Percentiles rank a stretch among this genome's conserved stretches.
Conservation (phyloP, 192 early-diverging fungal genomes). For the Coemansia sp. region DNA sequence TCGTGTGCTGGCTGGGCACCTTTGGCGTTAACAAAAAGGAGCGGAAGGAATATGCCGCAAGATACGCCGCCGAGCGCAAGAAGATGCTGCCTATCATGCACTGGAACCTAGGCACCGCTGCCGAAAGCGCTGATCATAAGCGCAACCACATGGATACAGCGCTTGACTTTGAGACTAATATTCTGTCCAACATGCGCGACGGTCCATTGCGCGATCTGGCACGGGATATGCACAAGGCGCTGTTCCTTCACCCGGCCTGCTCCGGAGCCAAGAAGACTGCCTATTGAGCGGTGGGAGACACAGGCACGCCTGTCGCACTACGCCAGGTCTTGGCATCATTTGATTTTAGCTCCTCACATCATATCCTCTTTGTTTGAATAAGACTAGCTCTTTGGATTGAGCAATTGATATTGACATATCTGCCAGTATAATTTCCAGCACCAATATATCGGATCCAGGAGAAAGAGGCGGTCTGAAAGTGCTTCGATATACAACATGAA, state of each 20-base stretch:
- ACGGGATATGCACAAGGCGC: background rate
- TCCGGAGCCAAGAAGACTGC: constrained; percentile 1
- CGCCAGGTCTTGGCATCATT: too few relatives aligned
- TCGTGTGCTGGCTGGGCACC: constrained; percentile 8
- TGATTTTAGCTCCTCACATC: too few relatives aligned
- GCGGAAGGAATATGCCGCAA: background rate
- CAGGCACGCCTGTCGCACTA: too few relatives aligned
- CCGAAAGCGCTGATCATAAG: background rate
- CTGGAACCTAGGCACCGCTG: background rate
- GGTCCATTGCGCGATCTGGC: background rate
- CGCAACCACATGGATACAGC: background rate
- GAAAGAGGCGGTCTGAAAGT: too few relatives aligned
- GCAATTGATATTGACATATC: too few relatives aligned
- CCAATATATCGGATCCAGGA: too few relatives aligned
- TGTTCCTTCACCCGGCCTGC: constrained; percentile 1
- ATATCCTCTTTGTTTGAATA: too few relatives aligned
- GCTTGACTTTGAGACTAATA: background rate
- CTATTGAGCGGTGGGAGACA: background rate
- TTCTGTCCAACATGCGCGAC: background rate
- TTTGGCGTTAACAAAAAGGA: background rate
- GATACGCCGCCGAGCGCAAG: background rate
- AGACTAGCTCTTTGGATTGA: too few relatives aligned
- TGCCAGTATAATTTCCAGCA: too few relatives aligned
- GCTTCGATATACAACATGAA: too few relatives aligned
- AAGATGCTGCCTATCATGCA: background rate